These are phyloP conservation scores for Rhododendron henanense DNA, from an alignment of 148 eudicot species.

Conservation along the genomic window DNA sequence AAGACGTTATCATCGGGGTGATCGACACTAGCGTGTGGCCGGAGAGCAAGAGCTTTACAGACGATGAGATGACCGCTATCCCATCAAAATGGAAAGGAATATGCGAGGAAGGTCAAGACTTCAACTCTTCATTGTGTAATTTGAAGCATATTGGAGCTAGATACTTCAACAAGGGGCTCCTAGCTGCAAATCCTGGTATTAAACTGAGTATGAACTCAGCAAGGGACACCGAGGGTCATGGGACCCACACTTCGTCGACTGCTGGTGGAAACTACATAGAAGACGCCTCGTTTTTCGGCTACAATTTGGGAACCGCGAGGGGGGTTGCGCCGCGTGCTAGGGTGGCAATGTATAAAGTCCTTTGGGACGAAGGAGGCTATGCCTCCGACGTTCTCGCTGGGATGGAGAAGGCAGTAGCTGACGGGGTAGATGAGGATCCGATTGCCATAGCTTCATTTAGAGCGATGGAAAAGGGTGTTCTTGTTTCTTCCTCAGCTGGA, in stretches of 20 bases:
- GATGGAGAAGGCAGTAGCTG: conserved; percentile 39
- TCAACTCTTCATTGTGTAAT: conserved; percentile 35
- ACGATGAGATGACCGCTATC: conserved; percentile 22
- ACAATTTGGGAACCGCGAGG: conserved; percentile 27
- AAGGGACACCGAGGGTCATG: conserved; percentile 27
- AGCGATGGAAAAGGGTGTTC: conserved; percentile 26
- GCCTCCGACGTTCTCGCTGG: conserved; percentile 27
- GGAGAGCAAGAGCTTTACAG: conserved; percentile 36
- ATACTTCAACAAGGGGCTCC: conserved; percentile 29
- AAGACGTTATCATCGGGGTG: conserved; percentile 38
- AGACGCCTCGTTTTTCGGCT: conserved; percentile 20
- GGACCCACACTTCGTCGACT: conserved; percentile 28
- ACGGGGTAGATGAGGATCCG: conserved; percentile 36
- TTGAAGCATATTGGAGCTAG: conserved; percentile 40
- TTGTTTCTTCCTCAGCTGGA: conserved; percentile 30
- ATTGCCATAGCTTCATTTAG: conserved; percentile 34
- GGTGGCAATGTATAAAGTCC: conserved; percentile 29
- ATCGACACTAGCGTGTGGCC: conserved; percentile 46
- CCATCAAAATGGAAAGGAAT: conserved; percentile 37
- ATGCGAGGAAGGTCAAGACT: conserved; percentile 28
- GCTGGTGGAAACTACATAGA: conserved; percentile 29
- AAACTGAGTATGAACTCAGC: conserved; percentile 20
- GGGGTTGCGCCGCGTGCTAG: conserved; percentile 35
- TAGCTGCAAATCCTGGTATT: conserved; percentile 23
- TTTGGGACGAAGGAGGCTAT: conserved; percentile 16